phyloP scores from a whole-genome alignment of 2,329 filamentous ascomycete species.

The Paraphaeosphaeria minitans region DNA sequence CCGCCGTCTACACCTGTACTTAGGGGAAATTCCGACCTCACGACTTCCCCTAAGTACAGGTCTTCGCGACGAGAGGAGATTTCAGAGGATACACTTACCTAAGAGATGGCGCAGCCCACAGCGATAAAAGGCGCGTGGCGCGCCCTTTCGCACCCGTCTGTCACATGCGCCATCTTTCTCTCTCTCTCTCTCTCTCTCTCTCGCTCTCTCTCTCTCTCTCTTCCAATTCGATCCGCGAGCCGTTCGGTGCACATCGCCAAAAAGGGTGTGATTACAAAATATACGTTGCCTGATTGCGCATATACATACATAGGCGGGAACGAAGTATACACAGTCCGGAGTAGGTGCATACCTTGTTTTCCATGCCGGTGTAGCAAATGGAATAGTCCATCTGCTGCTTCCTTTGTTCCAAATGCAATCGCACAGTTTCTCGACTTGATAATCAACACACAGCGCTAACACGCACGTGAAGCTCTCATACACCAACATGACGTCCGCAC shows the following conservation, averaged over 20 bases:
- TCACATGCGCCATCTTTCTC: constrained; percentile 8
- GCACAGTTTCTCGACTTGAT: background rate
- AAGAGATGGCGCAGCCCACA: constrained; percentile 34
- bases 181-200: constrained; percentile 14
- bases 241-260: constrained; percentile 13
- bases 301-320: constrained; percentile 6
- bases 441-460: constrained; percentile 2
- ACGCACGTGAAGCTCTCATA: constrained; percentile 2
- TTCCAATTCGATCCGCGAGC: background rate
- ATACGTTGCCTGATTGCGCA: constrained; percentile 9
- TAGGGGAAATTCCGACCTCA: constrained; percentile 34
- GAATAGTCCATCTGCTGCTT: constrained; percentile 2
- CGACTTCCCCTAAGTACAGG: constrained; percentile 42
- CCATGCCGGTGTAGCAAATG: background rate
- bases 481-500: constrained; percentile 58
- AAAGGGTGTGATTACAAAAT: constrained; percentile 8
- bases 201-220: constrained; percentile 12
- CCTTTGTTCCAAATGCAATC: background rate
- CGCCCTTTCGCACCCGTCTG: constrained; percentile 16
- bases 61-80: constrained; percentile 35
- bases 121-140: constrained; percentile 35
- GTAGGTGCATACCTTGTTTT: constrained; percentile 3
- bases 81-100: constrained; percentile 40
- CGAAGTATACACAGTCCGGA: background rate
- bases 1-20: constrained; percentile 35